Base-by-base conservation (phyloP, 2,329 filamentous ascomycete genomes). In the Chalaropsis thielavioides region DNA sequence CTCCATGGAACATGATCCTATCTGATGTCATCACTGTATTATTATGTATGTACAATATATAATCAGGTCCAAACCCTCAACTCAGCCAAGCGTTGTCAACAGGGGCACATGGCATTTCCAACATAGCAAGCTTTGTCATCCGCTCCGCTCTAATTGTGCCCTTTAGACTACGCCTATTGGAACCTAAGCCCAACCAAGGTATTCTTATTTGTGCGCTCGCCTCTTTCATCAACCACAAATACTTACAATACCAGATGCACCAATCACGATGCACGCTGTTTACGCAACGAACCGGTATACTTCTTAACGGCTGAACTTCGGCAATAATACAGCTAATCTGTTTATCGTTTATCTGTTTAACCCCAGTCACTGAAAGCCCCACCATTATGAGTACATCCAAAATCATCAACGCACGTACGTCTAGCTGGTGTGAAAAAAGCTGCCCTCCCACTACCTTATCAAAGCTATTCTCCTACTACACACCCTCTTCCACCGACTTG, bases 21-120 rank as follows among this genome's bases (percentile, higher is more conserved):
- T 58, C 51, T 58, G 51, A 58, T 58, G 51, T 58, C 51, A 58
- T 35, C 31, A 35, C 7, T n/a, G n/a, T n/a, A n/a, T n/a, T n/a
- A n/a, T n/a, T n/a, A n/a, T 58, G 17, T 31, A 8, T 27, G 27
- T 13, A 58, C n/a, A 35, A 15, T 4, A 4, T n/a, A 35, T 35
- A 35, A 7, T 11, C 8, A 1, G 6, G 22, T 35, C 51, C 8
- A 58, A 4, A 35, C 15, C 11, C 17, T 17, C 19, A 56, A 11
- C 19, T 24, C 13, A 11, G 11, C 11, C 51, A 27, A 58, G 51
- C 24, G 10, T 35, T 22, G 27, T 11, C 22, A 58, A 58, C 24
- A 58, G 51, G 51, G 51, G 51, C 2, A n/a, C 31, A 35, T 7
- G 3, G 38, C 5, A 46, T n/a, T 5, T 19, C 15, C 15, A 19